These are phyloP conservation scores for Candida schatavii DNA, from an alignment of 805 yeast genomes.

Conservation along the genomic window DNA sequence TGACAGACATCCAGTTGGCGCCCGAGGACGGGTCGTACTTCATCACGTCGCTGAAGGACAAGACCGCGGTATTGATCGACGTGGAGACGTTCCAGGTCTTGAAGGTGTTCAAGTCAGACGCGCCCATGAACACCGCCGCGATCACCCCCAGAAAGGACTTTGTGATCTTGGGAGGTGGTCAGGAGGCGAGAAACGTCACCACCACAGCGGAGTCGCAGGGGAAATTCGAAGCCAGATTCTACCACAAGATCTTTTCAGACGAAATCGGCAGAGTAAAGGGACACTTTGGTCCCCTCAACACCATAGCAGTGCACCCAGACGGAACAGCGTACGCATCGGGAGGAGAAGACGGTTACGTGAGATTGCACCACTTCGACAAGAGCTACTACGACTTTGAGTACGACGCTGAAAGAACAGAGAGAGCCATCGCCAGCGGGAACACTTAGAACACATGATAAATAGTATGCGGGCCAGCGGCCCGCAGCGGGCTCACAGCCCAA, in stretches of 20 bases:
- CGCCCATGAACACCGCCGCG: constrained; percentile 93
- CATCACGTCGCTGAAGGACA: constrained; percentile 90
- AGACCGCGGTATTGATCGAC: constrained; percentile 73
- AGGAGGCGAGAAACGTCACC: constrained; percentile 97
- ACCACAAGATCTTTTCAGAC: constrained; percentile 91
- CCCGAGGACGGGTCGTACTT: constrained; percentile 80
- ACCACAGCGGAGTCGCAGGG: constrained; percentile 94
- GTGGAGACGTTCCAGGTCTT: constrained; percentile 69
- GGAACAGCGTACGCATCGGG: constrained; percentile 95
- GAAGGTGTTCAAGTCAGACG: constrained; percentile 80
- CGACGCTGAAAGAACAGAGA: constrained; percentile 83
- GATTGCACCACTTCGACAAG: constrained; percentile 91
- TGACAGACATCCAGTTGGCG: constrained; percentile 89
- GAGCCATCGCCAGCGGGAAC: constrained; percentile 37
- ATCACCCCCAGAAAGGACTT: constrained; percentile 91
- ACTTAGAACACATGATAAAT: no score
- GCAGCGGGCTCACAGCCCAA: no score
- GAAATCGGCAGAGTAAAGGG: constrained; percentile 97
- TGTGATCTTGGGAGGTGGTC: constrained; percentile 97
- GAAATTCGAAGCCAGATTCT: constrained; percentile 93
- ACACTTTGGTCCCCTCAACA: constrained; percentile 97
- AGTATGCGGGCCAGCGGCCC: no score
- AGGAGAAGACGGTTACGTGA: constrained; percentile 96
- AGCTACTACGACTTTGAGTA: constrained; percentile 89
- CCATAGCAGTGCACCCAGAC: constrained; percentile 89